A percentile compares a stretch with the other conserved stretches of the same genome.
These are phyloP conservation scores for Nemania sp. DNA, from an alignment of 2,329 filamentous ascomycete species.

Conservation along the genomic window DNA sequence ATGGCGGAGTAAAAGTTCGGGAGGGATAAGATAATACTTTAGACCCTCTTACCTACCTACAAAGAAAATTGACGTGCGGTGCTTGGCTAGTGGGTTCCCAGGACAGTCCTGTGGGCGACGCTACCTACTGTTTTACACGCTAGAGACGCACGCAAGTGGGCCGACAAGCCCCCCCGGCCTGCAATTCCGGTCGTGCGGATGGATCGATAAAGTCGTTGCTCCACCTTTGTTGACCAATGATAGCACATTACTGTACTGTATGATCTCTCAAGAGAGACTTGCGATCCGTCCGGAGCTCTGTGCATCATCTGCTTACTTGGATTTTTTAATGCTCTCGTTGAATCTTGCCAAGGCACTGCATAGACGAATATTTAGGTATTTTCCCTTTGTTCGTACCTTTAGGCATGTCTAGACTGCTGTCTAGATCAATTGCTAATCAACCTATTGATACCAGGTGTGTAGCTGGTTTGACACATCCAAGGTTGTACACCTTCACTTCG, in stretches of 20 bases:
- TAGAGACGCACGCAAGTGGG: slow-evolving; percentile 4
- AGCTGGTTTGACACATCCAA: neutral
- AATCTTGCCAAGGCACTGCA: neutral
- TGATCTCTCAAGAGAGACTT: neutral
- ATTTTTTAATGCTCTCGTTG: neutral
- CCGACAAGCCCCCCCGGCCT: slow-evolving; percentile 4
- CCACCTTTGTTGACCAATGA: slow-evolving; percentile 2
- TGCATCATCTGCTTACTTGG: no score
- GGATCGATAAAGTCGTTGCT: neutral
- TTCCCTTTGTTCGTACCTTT: no score
- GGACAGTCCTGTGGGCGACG: neutral
- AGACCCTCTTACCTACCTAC: no score
- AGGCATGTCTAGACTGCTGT: no score
- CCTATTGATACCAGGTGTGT: neutral
- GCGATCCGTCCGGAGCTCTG: neutral
- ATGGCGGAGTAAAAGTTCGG: slow-evolving; percentile 14
- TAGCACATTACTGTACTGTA: neutral
- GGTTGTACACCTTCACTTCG: neutral
- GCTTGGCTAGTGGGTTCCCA: slow-evolving; percentile 15
- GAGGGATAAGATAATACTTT: neutral
- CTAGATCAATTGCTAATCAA: neutral
- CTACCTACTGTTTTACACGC: neutral
- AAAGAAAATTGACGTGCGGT: slow-evolving; percentile 27
- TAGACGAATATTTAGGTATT: no score
- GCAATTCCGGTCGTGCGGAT: slow-evolving; percentile 23